phyloP scores from a whole-genome alignment of 2,329 filamentous ascomycete genomes.

The Fusarium sp. region DNA sequence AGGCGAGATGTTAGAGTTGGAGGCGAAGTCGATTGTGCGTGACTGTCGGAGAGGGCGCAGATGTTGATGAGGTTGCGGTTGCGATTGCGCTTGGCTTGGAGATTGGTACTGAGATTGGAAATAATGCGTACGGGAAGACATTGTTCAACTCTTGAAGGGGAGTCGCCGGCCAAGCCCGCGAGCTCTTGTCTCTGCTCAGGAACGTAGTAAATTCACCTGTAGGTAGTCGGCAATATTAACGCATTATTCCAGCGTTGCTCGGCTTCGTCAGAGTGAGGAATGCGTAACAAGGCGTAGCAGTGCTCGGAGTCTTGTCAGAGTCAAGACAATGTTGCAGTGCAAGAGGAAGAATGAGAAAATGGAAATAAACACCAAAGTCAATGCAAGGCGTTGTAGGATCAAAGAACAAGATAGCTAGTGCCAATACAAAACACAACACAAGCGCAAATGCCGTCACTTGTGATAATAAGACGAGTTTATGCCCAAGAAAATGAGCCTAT shows the following conservation, averaged over 20 bases:
- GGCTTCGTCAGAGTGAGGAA: slow-evolving; percentile 40
- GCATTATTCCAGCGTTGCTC: slow-evolving; percentile 51
- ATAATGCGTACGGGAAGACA: slow-evolving; percentile 70
- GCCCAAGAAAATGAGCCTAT: slow-evolving; percentile 35
- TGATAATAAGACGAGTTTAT: slow-evolving; percentile 43
- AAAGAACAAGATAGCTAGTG: slow-evolving; percentile 34
- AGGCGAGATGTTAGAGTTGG: slow-evolving; percentile 56
- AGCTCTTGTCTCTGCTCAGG: slow-evolving; percentile 36
- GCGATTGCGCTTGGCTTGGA: slow-evolving; percentile 23
- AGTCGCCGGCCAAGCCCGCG: slow-evolving; percentile 40
- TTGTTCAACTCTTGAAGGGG: slow-evolving; percentile 52
- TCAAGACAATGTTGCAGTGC: slow-evolving; percentile 42
- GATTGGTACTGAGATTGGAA: slow-evolving; percentile 42
- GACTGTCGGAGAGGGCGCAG: slow-evolving; percentile 64
- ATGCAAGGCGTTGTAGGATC: slow-evolving; percentile 24
- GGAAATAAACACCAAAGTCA: slow-evolving; percentile 30
- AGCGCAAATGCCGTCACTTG: slow-evolving; percentile 42
- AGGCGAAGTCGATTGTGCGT: slow-evolving; percentile 62
- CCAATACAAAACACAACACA: not conserved
- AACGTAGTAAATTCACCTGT: slow-evolving; percentile 38
- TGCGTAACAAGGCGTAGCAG: slow-evolving; percentile 35
- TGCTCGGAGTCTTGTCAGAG: slow-evolving; percentile 26
- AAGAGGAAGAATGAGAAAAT: slow-evolving; percentile 7
- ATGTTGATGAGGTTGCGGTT: slow-evolving; percentile 33
- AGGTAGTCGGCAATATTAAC: slow-evolving; percentile 47